Evolutionary conservation across 2,329 filamentous ascomycete genomes (phyloP).

Genomic region (Cadophora sp.): DNA sequence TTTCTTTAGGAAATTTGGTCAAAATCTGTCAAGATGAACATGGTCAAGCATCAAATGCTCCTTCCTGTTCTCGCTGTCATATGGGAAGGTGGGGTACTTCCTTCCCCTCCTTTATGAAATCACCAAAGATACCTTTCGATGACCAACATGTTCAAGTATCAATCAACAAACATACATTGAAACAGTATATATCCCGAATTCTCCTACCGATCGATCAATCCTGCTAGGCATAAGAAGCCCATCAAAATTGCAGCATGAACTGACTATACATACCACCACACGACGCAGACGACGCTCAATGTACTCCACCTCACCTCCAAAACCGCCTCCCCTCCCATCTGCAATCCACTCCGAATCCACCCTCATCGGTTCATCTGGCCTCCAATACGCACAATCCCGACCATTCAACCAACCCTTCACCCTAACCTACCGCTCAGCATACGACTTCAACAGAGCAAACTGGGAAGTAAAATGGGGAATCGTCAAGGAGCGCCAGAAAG

Average conservation of each 20-base stretch:
- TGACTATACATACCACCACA: too few relatives aligned
- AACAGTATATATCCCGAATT: neutral
- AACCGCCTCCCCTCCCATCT: neutral
- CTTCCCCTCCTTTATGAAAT: too few relatives aligned
- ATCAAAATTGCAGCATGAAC: too few relatives aligned
- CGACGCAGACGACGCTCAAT: too few relatives aligned
- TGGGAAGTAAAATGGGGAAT: slow-evolving; percentile 6
- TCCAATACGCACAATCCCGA: neutral
- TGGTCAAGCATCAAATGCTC: too few relatives aligned
- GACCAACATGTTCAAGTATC: too few relatives aligned
- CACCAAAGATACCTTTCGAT: too few relatives aligned
- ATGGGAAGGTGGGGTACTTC: too few relatives aligned
- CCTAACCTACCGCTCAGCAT: neutral
- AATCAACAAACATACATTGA: neutral
- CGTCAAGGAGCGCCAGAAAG: neutral
- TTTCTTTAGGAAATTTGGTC: too few relatives aligned
- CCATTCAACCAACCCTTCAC: neutral
- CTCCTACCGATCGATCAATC: neutral
- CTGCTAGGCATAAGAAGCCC: too few relatives aligned
- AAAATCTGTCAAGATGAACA: too few relatives aligned
- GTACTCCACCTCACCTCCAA: neutral
- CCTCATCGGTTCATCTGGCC: neutral
- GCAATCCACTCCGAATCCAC: neutral
- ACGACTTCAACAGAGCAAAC: neutral
- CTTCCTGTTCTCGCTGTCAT: too few relatives aligned